phyloP scores from a whole-genome alignment of 805 yeast species.

The Metschnikowia cerradonensis region DNA sequence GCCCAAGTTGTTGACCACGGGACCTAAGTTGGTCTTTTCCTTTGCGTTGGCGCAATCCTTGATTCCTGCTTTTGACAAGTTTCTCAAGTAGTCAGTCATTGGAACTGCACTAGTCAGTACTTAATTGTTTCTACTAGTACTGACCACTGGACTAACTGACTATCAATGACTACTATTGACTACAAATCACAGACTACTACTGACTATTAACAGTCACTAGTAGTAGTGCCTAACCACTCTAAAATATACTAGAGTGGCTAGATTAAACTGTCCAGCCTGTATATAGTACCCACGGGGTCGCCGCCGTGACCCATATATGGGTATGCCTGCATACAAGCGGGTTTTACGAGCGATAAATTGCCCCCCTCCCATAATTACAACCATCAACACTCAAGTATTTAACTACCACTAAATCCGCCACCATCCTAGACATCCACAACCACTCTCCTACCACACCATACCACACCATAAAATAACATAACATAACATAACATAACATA shows the following conservation, averaged over 20 bases:
- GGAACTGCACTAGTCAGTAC: slow-evolving; percentile 7
- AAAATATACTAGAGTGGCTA: no score
- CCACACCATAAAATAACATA: no score
- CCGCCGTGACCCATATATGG: background rate
- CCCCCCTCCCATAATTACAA: no score
- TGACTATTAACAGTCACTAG: background rate
- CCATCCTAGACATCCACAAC: no score
- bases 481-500: no score
- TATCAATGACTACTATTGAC: no score
- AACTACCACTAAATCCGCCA: no score
- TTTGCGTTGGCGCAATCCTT: slow-evolving; percentile 95
- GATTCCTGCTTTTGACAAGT: slow-evolving; percentile 90
- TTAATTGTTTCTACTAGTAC: no score
- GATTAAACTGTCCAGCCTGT: background rate
- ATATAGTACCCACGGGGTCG: background rate
- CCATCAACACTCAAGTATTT: no score
- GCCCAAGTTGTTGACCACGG: slow-evolving; percentile 94
- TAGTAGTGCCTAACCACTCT: no score
- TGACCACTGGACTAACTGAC: no score
- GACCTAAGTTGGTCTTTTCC: slow-evolving; percentile 97
- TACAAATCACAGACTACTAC: background rate
- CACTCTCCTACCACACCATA: no score
- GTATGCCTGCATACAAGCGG: background rate
- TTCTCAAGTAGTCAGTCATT: slow-evolving; percentile 36
- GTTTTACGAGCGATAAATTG: background rate